Base-by-base conservation (phyloP, 805 yeast genomes). In the Zygosaccharomyces bailii region DNA sequence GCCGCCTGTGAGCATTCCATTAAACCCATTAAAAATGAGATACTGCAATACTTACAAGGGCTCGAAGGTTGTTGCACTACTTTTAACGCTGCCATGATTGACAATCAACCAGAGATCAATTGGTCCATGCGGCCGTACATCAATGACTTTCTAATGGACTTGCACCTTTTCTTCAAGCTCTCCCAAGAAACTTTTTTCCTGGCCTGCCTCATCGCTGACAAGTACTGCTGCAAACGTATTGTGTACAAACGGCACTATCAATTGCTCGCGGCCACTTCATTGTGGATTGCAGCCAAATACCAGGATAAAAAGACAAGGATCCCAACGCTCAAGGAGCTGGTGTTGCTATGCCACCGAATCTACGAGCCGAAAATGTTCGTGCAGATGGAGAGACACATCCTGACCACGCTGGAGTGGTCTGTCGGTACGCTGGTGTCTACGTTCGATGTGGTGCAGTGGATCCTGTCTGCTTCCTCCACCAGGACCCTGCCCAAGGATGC, bases 231-330 rank as follows among this genome's bases (percentile, higher is more conserved):
- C 42, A 82, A 79, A 56, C 72, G 96, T 49, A 79, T 86, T 6
- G 88, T 87, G 2, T 79, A 82, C 61, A 78, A 81, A 53, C 85
- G 82, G 50, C 96, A 88, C 60, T 82, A 84, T 56, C 96, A 87
- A 61, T 70, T 89, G 44, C 85, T 88, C 20, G 90, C 91, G 23
- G 81, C 91, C 52, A 84, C 95, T 0, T 84, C 95, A 20, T 68
- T 89, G 38, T 87, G 96, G 95, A 78, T 89, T 14, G 93, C 96
- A 2, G 78, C 93, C 35, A 89, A 89, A 60, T 72, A 78, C 38
- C 78, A 76, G 50, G 88, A 86, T 50, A 79, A 79, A 60, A 76
- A 87, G 56, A 75, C 74, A 45, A 69, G 82, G 44, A 76, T 81
- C 27, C 91, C 91, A 14, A 76, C 82, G 25, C 70, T 83, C 44